Percentiles rank a stretch among this genome's conserved stretches.
These are phyloP conservation scores for Pleurostoma richardsiae DNA, from an alignment of 2,329 filamentous ascomycete species.

Conservation along the genomic window DNA sequence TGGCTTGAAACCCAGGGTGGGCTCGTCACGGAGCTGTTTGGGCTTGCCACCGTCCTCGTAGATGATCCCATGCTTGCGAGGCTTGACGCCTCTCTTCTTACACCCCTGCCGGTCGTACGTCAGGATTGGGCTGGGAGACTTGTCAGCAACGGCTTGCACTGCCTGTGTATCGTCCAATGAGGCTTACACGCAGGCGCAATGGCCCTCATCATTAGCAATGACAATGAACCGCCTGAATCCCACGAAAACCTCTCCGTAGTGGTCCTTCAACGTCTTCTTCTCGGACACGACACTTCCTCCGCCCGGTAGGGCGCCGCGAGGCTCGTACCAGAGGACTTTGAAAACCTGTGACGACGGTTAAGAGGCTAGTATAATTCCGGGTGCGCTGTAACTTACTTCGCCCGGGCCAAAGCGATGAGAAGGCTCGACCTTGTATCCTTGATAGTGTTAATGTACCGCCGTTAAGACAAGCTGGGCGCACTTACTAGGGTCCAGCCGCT, in stretches of 20 bases:
- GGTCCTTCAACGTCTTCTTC: conserved; percentile 14
- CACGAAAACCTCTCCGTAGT: conserved; percentile 34
- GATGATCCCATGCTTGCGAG: conserved; percentile 49
- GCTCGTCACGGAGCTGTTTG: conserved; percentile 31
- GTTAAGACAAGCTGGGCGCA: neutral
- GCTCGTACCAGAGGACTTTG: conserved; percentile 51
- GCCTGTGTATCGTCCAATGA: neutral
- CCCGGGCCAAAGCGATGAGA: conserved; percentile 2
- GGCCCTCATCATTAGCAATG: conserved; percentile 43
- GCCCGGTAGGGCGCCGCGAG: conserved; percentile 12
- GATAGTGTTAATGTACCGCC: neutral
- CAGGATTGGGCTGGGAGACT: conserved; percentile 40
- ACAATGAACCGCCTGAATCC: conserved; percentile 52
- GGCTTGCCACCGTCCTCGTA: conserved; percentile 29
- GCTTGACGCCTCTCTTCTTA: conserved; percentile 46
- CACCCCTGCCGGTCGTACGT: conserved; percentile 50
- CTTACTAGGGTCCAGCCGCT: neutral
- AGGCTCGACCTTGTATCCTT: conserved; percentile 4
- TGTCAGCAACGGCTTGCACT: neutral
- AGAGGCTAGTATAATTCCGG: neutral
- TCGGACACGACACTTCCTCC: conserved; percentile 19
- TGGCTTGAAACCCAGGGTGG: conserved; percentile 40
- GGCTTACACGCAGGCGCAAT: conserved; percentile 52
- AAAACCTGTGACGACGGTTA: conserved; percentile 35
- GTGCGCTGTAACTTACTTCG: neutral